Percentiles rank a stretch among this genome's conserved stretches.
Conservation (phyloP, 768 basidiomycete species). For the Suillus lakei region DNA sequence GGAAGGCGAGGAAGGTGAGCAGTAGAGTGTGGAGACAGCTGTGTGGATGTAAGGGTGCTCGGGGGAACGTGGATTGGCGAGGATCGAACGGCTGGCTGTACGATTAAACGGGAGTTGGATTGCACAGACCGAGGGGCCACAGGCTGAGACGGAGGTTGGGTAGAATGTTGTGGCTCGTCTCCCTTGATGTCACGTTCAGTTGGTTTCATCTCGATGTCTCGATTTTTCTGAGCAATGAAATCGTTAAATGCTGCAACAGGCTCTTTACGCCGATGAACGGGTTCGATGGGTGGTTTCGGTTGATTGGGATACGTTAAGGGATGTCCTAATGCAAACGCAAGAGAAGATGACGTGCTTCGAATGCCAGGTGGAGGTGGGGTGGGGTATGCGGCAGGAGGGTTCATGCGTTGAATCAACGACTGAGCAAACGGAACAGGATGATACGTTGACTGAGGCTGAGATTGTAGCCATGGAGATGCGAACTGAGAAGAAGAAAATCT, state of each 20-base stretch:
- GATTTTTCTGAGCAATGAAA: conserved; percentile 62
- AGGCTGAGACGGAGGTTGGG: conserved; percentile 12
- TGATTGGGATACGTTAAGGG: conserved; percentile 34
- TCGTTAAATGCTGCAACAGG: conserved; percentile 68
- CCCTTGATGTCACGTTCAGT: conserved; percentile 23
- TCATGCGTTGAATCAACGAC: conserved; percentile 65
- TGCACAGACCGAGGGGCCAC: conserved; percentile 20
- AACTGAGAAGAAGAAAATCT: conserved; percentile 35
- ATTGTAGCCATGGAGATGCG: conserved; percentile 39
- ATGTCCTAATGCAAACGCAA: conserved; percentile 72
- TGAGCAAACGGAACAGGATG: conserved; percentile 63
- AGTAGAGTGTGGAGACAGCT: conserved; percentile 20
- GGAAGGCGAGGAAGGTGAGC: conserved; percentile 59
- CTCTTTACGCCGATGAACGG: conserved; percentile 55
- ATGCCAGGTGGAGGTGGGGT: conserved; percentile 72
- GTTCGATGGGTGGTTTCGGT: conserved; percentile 13
- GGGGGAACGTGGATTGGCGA: neutral
- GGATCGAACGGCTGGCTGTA: neutral
- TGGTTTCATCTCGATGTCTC: conserved; percentile 42
- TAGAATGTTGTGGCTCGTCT: conserved; percentile 24
- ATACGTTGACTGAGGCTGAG: conserved; percentile 53
- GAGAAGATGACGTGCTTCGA: conserved; percentile 70
- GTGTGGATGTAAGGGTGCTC: conserved; percentile 23
- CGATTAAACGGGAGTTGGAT: neutral
- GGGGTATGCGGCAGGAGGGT: conserved; percentile 68